Evolutionary conservation across 2,329 filamentous ascomycete genomes (phyloP).

Genomic region (Coniochaeta hoffmannii): DNA sequence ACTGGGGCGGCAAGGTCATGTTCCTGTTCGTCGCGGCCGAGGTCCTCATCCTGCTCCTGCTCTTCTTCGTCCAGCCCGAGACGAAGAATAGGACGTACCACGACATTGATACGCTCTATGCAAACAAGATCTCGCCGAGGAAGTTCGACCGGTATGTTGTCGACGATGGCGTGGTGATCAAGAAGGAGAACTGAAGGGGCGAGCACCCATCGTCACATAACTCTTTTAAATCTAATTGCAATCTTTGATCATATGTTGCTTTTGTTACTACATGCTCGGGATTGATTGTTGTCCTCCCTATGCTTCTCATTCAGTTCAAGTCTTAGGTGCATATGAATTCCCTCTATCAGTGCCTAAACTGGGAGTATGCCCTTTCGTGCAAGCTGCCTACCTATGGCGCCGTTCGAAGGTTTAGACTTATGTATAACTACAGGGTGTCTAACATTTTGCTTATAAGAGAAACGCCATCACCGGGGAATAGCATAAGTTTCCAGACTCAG

Average conservation of each 20-base stretch:
- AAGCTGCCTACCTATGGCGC: no score
- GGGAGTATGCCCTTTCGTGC: no score
- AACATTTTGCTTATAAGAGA: no score
- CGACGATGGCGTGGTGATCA: conserved; percentile 8
- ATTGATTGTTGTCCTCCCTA: no score
- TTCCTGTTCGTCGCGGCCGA: conserved; percentile 27
- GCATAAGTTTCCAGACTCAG: no score
- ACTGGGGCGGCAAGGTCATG: conserved; percentile 30
- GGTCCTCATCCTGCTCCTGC: conserved; percentile 20
- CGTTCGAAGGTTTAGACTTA: no score
- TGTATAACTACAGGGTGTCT: no score
- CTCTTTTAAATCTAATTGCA: neutral
- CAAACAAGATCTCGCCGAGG: conserved; percentile 14
- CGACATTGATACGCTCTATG: conserved; percentile 24
- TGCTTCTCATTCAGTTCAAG: no score
- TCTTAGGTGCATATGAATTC: no score
- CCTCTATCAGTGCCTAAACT: no score
- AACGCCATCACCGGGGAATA: no score
- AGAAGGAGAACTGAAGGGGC: conserved; percentile 4
- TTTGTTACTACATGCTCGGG: no score
- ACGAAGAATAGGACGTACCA: conserved; percentile 28
- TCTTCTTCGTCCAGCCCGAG: conserved; percentile 28
- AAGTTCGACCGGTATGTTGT: conserved; percentile 18
- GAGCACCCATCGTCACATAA: neutral
- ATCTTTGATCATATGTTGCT: neutral